Percentiles rank a stretch among this genome's conserved stretches.
phyloP scores from a whole-genome alignment of 768 basidiomycete species.

The Coprinellus aureogranulatus region DNA sequence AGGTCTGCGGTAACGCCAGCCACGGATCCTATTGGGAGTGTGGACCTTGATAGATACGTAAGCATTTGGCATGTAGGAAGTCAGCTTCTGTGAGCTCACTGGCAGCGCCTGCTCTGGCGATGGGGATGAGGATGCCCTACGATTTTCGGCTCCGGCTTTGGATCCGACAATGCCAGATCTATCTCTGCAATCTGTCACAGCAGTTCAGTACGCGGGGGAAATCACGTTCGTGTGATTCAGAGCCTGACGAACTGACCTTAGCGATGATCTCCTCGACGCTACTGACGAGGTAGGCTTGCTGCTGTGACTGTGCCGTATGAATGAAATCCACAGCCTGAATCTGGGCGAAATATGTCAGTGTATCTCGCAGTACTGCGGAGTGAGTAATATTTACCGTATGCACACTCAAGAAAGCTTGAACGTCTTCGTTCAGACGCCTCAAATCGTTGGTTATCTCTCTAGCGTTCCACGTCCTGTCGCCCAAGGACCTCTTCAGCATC shows the following conservation, averaged over 20 bases:
- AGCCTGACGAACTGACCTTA: no score
- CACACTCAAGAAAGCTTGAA: neutral
- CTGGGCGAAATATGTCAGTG: neutral
- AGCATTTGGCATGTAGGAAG: no score
- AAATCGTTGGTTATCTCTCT: constrained; percentile 2
- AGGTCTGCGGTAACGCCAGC: no score
- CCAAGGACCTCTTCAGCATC: constrained; percentile 3
- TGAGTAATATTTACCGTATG: neutral
- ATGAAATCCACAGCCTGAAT: constrained; percentile 1
- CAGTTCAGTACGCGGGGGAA: no score
- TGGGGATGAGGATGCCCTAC: no score
- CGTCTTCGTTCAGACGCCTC: constrained; percentile 3
- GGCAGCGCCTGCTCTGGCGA: no score
- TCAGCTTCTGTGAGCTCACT: no score
- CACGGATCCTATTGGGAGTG: no score
- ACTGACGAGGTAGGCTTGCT: neutral
- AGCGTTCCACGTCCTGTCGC: constrained; percentile 3
- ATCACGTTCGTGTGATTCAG: no score
- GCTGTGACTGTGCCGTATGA: constrained; percentile 1
- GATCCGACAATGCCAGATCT: neutral
- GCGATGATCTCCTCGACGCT: constrained; percentile 4
- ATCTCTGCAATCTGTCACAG: neutral
- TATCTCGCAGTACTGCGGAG: no score
- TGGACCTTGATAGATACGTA: no score
- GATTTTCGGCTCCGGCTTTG: neutral